phyloP scores from a whole-genome alignment of 768 basidiomycete genomes.

The Boletus coccyginus region DNA sequence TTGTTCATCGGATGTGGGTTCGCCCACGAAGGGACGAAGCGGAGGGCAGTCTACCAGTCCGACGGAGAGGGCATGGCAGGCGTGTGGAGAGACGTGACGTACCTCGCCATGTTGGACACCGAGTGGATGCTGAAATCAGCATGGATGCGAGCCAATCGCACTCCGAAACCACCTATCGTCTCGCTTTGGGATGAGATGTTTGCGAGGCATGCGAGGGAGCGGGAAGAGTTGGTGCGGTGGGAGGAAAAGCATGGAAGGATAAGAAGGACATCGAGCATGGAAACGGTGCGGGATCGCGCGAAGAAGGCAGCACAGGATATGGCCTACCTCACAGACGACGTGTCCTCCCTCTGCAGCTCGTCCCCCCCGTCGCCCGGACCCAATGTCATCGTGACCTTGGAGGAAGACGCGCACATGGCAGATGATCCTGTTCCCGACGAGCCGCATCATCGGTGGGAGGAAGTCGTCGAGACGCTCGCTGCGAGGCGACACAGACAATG shows the following conservation, averaged over 20 bases:
- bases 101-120: slow-evolving; percentile 58
- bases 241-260: slow-evolving; percentile 36
- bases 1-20: slow-evolving; percentile 55
- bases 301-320: slow-evolving; percentile 3
- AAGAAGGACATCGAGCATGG: slow-evolving; percentile 39
- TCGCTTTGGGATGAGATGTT: slow-evolving; percentile 65
- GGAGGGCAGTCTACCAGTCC: slow-evolving; percentile 50
- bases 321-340: slow-evolving; percentile 17
- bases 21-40: slow-evolving; percentile 59
- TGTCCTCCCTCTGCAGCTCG: slow-evolving; percentile 18
- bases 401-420: slow-evolving; percentile 9
- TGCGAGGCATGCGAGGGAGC: slow-evolving; percentile 53
- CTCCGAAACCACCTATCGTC: slow-evolving; percentile 26
- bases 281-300: slow-evolving; percentile 36
- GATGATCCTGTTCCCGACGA: neutral
- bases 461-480: slow-evolving; percentile 11
- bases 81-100: slow-evolving; percentile 59
- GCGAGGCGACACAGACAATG: slow-evolving; percentile 2
- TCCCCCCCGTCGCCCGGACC: slow-evolving; percentile 20
- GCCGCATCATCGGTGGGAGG: slow-evolving; percentile 9
- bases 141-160: slow-evolving; percentile 9
- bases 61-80: slow-evolving; percentile 33
- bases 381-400: slow-evolving; percentile 12
- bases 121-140: slow-evolving; percentile 48
- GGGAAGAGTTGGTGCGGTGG: slow-evolving; percentile 53